These are phyloP conservation scores for Cyberlindnera subsufficiens DNA, from an alignment of 805 yeast genomes.

Conservation along the genomic window DNA sequence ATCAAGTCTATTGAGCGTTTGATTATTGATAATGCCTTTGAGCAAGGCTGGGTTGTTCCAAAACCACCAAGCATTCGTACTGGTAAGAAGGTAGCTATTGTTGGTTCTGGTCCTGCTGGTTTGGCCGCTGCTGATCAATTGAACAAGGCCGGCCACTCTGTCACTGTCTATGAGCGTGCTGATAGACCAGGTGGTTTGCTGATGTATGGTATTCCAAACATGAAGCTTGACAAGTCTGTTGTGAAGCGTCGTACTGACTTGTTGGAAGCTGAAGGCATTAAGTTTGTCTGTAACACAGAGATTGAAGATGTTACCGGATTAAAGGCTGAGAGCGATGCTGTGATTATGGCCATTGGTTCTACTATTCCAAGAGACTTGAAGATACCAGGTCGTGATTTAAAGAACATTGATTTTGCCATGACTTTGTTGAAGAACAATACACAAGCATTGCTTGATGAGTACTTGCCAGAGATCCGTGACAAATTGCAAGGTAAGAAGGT, in stretches of 20 bases:
- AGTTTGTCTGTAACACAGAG: constrained; percentile 68
- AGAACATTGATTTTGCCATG: constrained; percentile 94
- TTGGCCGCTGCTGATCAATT: constrained; percentile 95
- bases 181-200: constrained; percentile 95
- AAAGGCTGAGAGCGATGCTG: constrained; percentile 66
- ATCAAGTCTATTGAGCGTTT: constrained; percentile 95
- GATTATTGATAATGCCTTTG: constrained; percentile 93
- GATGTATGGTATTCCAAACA: constrained; percentile 99
- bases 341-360: constrained; percentile 87
- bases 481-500: constrained; percentile 81
- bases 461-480: constrained; percentile 69
- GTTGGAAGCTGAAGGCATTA: constrained; percentile 84
- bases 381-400: constrained; percentile 89
- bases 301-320: constrained; percentile 80
- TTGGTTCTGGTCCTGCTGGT: constrained; percentile 98
- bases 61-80: constrained; percentile 73
- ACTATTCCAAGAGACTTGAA: constrained; percentile 93
- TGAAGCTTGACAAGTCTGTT: constrained; percentile 91
- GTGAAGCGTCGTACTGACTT: constrained; percentile 92
- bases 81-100: constrained; percentile 76
- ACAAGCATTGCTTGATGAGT: constrained; percentile 76
- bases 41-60: constrained; percentile 94
- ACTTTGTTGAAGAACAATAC: constrained; percentile 84
- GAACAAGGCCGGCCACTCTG: constrained; percentile 91
- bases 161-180: constrained; percentile 87